Base-by-base conservation (phyloP, 306 rosid species). In the Oxytropis ochrocephala region DNA sequence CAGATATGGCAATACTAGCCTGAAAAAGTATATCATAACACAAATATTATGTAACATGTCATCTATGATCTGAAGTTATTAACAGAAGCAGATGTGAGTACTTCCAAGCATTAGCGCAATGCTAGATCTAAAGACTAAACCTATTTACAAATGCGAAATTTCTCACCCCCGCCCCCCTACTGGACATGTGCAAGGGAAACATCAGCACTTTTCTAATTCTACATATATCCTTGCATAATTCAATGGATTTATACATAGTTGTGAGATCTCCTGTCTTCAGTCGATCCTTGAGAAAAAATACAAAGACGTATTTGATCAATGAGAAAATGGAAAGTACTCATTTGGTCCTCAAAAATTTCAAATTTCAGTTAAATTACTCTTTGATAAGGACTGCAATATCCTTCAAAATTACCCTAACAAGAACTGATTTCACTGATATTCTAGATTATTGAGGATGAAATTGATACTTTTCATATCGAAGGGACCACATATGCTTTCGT, bases 1-100 rank as follows among this genome's bases (percentile, higher is more conserved):
- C 36, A 68, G 77, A 71, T 47, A 30, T 72, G 68, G 83, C 72
- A 74, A 64, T 58, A 44, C 44, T 67, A 72, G 75, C 66, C 97
- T 88, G 79, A 50, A 78, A 75, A 65, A 62, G 50, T 50, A 53
- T 65, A 66, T 13, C 27, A 70, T 30, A 21, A 41, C 61, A 67
- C 38, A 18, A 60, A 19, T 14, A 32, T 71, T 61, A 36, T 11
- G 43, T 64, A 68, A 11, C 64, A 69, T 19, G 19, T 21, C 67
- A 43, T 68, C 54, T 36, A 32, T 62, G 68, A 74, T 27, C 16
- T 68, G 50, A 57, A 57, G 21, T 59, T 49, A 38, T 27, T 68
- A 38, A 27, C 53, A 16, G 29, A 19, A 14, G 39, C 43, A 38
- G 43, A 11, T 38, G 43, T 38, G 43, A 38, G 8, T 38, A 38